Conservation (phyloP, 805 yeast genomes). For the Starmerella gropengiesseri region DNA sequence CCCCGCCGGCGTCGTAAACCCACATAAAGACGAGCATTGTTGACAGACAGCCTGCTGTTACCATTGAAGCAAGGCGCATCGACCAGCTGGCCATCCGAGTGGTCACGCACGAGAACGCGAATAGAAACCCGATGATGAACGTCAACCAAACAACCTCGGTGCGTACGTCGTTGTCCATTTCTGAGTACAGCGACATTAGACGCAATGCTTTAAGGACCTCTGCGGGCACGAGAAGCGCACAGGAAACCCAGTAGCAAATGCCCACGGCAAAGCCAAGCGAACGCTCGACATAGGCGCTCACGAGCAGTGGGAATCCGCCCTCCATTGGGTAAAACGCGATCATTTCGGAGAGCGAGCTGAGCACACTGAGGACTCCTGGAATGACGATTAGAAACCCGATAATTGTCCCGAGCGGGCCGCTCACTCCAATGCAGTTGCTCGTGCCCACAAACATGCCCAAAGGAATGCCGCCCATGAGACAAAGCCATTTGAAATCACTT, state of each 20-base stretch:
- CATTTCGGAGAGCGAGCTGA: slow-evolving; percentile 37
- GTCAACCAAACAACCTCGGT: slow-evolving; percentile 17
- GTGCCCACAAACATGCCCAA: slow-evolving; percentile 12
- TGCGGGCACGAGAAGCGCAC: slow-evolving; percentile 46
- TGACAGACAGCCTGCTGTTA: neutral
- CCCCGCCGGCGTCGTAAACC: slow-evolving; percentile 5
- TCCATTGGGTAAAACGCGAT: slow-evolving; percentile 43
- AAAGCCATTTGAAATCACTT: slow-evolving; percentile 15
- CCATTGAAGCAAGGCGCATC: slow-evolving; percentile 7
- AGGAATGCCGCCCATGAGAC: slow-evolving; percentile 16
- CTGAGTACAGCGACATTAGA: slow-evolving; percentile 53
- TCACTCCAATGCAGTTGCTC: slow-evolving; percentile 7
- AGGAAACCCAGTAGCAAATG: slow-evolving; percentile 36
- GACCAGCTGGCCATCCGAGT: slow-evolving; percentile 9
- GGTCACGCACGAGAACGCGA: slow-evolving; percentile 5
- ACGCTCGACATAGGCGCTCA: slow-evolving; percentile 47
- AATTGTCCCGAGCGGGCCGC: slow-evolving; percentile 20
- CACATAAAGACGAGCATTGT: slow-evolving; percentile 7
- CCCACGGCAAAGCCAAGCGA: slow-evolving; percentile 51
- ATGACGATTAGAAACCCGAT: slow-evolving; percentile 14
- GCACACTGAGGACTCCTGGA: slow-evolving; percentile 6
- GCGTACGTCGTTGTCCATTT: slow-evolving; percentile 35
- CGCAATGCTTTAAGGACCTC: slow-evolving; percentile 68
- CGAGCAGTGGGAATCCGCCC: slow-evolving; percentile 52
- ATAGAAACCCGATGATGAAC: slow-evolving; percentile 11